Percentiles rank a stretch among this genome's conserved stretches.
These are phyloP conservation scores for Pisolithus marmoratus DNA, from an alignment of 768 basidiomycete genomes.

Conservation along the genomic window DNA sequence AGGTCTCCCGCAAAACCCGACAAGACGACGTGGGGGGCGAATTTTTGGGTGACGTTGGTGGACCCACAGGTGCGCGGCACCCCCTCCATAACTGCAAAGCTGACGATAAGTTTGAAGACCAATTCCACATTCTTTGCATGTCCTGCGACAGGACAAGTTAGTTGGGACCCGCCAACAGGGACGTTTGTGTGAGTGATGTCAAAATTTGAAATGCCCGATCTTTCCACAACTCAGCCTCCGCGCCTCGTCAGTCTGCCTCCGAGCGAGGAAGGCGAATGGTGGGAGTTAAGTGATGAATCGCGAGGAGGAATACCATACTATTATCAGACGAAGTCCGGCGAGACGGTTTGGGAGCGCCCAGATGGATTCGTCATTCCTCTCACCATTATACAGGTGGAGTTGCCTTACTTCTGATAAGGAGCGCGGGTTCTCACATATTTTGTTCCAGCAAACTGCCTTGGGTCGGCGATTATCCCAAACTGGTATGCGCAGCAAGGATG, in stretches of 20 bases:
- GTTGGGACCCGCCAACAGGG: slow-evolving; percentile 89
- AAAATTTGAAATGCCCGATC: slow-evolving; percentile 14
- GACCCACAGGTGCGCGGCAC: slow-evolving; percentile 72
- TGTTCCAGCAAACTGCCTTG: slow-evolving; percentile 58
- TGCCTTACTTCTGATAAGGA: slow-evolving; percentile 6
- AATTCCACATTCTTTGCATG: slow-evolving; percentile 83
- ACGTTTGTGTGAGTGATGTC: slow-evolving; percentile 68
- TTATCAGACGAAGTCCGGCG: slow-evolving; percentile 88
- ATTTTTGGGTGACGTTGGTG: slow-evolving; percentile 92
- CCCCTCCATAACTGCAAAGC: slow-evolving; percentile 5
- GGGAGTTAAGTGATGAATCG: slow-evolving; percentile 85
- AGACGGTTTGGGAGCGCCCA: slow-evolving; percentile 93
- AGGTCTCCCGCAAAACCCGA: slow-evolving; percentile 18
- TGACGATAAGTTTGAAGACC: slow-evolving; percentile 31
- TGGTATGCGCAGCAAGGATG: slow-evolving; percentile 28
- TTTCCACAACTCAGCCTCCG: not conserved
- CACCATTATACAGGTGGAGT: slow-evolving; percentile 77
- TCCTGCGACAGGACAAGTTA: slow-evolving; percentile 86
- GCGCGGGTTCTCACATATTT: not conserved
- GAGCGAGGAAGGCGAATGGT: slow-evolving; percentile 86
- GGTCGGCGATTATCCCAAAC: slow-evolving; percentile 64
- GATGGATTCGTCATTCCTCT: slow-evolving; percentile 87
- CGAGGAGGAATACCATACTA: slow-evolving; percentile 85
- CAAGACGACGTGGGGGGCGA: slow-evolving; percentile 71
- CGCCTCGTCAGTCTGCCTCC: slow-evolving; percentile 61